Conservation (phyloP, 805 yeast genomes). For the Yarrowia keelungensis region DNA sequence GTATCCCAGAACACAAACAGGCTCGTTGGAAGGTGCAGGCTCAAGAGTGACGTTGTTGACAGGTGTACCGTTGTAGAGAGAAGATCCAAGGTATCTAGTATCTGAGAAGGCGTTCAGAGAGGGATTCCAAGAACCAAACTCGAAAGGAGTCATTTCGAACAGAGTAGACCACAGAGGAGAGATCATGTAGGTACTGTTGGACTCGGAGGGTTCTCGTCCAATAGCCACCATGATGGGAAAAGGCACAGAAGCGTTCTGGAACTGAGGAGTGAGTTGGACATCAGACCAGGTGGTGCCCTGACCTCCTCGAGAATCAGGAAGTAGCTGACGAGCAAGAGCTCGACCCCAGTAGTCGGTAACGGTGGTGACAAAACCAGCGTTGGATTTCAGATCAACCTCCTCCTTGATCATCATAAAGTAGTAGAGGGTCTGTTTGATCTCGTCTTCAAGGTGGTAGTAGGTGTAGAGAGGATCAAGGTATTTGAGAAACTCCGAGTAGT, state of each 20-base stretch:
- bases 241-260: constrained; percentile 64
- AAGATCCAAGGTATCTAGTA: constrained; percentile 71
- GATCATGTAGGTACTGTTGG: constrained; percentile 49
- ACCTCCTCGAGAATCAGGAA: constrained; percentile 60
- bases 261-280: constrained; percentile 63
- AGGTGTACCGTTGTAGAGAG: constrained; percentile 60
- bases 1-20: constrained; percentile 8
- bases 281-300: constrained; percentile 63
- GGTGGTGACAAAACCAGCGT: constrained; percentile 72
- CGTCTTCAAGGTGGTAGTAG: constrained; percentile 27
- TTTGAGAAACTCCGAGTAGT: constrained; percentile 43
- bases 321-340: constrained; percentile 67
- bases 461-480: constrained; percentile 17
- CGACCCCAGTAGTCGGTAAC: constrained; percentile 84
- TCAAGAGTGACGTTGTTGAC: constrained; percentile 37
- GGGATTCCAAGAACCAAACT: constrained; percentile 90
- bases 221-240: constrained; percentile 64
- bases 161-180: constrained; percentile 69
- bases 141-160: constrained; percentile 60
- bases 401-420: constrained; percentile 24
- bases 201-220: constrained; percentile 53
- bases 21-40: neutral
- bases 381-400: constrained; percentile 49
- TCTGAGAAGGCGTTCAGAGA: constrained; percentile 68
- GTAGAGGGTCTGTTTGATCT: constrained; percentile 55